Evolutionary conservation across 1,139 yeast genomes (phyloP).

Genomic region (Saccharomyces hybrid): DNA sequence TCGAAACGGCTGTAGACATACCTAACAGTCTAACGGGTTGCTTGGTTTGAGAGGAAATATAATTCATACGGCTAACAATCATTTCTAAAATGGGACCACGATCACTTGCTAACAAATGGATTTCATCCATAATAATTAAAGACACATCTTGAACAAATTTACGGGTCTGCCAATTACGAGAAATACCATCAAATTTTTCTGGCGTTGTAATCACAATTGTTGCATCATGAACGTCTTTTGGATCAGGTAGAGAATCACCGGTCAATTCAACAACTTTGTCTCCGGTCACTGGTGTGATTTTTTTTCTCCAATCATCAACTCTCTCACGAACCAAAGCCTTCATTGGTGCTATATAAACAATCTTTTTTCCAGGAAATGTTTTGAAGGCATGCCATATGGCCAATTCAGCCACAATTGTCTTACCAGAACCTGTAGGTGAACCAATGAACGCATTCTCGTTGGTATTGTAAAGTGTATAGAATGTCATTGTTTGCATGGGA

Average conservation of each 20-base stretch:
- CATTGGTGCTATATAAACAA: conserved; percentile 59
- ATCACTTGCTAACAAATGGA: conserved; percentile 51
- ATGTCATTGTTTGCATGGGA: conserved; percentile 98
- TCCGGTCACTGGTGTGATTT: conserved; percentile 58
- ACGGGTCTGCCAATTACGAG: conserved; percentile 96
- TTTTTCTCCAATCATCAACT: conserved; percentile 85
- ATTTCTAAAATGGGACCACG: conserved; percentile 97
- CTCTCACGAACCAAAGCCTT: conserved; percentile 95
- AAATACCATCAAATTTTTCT: conserved; percentile 96
- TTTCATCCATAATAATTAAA: conserved; percentile 78
- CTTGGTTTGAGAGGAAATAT: conserved; percentile 68
- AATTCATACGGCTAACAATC: conserved; percentile 98
- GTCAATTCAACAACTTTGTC: conserved; percentile 83
- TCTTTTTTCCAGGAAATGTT: no score
- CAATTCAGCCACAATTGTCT: no score
- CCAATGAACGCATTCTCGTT: conserved; percentile 84
- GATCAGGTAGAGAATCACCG: conserved; percentile 93
- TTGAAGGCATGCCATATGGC: no score
- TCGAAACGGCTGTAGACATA: conserved; percentile 95
- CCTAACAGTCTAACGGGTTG: conserved; percentile 79
- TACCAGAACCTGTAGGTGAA: conserved; percentile 76
- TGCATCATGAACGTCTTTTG: conserved; percentile 77
- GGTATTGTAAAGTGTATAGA: conserved; percentile 78
- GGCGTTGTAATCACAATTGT: conserved; percentile 95
- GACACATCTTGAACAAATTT: conserved; percentile 88